Conservation (phyloP, 1,139 yeast species). For the Meyerozyma carpophila region DNA sequence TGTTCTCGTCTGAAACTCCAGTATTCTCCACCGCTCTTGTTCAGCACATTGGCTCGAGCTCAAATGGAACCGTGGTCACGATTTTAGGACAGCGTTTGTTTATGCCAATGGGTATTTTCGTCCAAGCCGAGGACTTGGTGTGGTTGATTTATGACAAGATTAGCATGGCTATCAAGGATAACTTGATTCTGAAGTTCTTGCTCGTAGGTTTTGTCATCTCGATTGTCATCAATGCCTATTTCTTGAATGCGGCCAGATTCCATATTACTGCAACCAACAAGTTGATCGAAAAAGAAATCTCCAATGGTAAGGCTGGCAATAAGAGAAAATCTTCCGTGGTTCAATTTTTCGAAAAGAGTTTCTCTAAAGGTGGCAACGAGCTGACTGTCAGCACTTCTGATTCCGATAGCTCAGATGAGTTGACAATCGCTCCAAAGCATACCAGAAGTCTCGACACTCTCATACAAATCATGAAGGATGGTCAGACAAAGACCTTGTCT, state of each 20-base stretch:
- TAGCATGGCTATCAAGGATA: slow-evolving; percentile 76
- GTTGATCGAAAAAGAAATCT: slow-evolving; percentile 38
- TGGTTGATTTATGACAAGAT: slow-evolving; percentile 49
- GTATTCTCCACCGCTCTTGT: slow-evolving; percentile 36
- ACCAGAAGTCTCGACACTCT: slow-evolving; percentile 56
- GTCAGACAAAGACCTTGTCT: slow-evolving; percentile 58
- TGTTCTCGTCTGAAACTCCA: slow-evolving; percentile 30
- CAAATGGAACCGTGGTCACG: slow-evolving; percentile 57
- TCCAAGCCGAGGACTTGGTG: slow-evolving; percentile 62
- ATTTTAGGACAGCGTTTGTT: slow-evolving; percentile 63
- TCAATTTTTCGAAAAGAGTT: slow-evolving; percentile 4
- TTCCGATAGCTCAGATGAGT: slow-evolving; percentile 14
- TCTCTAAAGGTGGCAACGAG: slow-evolving; percentile 2
- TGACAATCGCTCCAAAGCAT: slow-evolving; percentile 21
- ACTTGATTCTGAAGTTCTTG: slow-evolving; percentile 71
- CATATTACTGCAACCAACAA: slow-evolving; percentile 42
- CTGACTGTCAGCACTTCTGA: slow-evolving; percentile 7
- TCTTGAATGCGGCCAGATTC: slow-evolving; percentile 69
- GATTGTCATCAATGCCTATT: slow-evolving; percentile 74
- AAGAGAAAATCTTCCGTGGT: slow-evolving; percentile 1
- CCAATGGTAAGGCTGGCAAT: slow-evolving; percentile 20
- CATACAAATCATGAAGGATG: slow-evolving; percentile 58
- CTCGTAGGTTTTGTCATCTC: slow-evolving; percentile 72
- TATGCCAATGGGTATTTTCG: slow-evolving; percentile 60
- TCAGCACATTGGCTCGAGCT: slow-evolving; percentile 37